Percentiles rank a stretch among this genome's conserved stretches.
Evolutionary conservation across 192 early-diverging fungal genomes (phyloP).

Genomic region (Obelidium mucronatum): DNA sequence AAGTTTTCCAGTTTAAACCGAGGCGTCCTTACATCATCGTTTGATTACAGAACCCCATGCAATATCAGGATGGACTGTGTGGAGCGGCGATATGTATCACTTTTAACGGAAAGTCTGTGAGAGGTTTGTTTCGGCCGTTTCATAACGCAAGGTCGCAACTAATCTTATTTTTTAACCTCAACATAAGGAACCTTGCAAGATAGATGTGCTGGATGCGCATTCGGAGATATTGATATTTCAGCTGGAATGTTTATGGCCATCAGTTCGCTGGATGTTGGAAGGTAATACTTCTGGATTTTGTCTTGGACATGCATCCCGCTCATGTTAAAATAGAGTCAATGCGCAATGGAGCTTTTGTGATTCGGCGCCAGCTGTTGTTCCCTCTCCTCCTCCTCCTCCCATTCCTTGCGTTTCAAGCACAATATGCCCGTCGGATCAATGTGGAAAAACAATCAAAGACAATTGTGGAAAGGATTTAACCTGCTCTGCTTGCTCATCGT

Average conservation of each 20-base stretch:
- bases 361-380: background rate
- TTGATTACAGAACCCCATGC: constrained; percentile 10
- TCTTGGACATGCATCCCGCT: too few relatives aligned
- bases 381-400: background rate
- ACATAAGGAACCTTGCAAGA: constrained; percentile 7
- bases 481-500: too few relatives aligned
- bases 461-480: too few relatives aligned
- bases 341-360: background rate
- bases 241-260: background rate
- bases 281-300: background rate
- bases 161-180: too few relatives aligned
- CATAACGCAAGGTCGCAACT: too few relatives aligned
- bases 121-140: constrained; percentile 7
- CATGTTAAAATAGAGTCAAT: constrained; percentile 13
- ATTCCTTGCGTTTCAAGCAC: too few relatives aligned
- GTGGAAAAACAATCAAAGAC: too few relatives aligned
- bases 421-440: too few relatives aligned
- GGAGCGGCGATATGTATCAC: constrained; percentile 9
- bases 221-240: constrained; percentile 2
- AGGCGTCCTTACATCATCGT: too few relatives aligned
- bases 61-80: constrained; percentile 4
- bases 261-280: background rate
- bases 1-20: background rate
- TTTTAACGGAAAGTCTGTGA: constrained; percentile 11
- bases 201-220: constrained; percentile 15